Evolutionary conservation across 2,329 filamentous ascomycete species (phyloP), one percentile per base, ranked within the genome.

Genomic region (Akanthomyces muscarius): DNA sequence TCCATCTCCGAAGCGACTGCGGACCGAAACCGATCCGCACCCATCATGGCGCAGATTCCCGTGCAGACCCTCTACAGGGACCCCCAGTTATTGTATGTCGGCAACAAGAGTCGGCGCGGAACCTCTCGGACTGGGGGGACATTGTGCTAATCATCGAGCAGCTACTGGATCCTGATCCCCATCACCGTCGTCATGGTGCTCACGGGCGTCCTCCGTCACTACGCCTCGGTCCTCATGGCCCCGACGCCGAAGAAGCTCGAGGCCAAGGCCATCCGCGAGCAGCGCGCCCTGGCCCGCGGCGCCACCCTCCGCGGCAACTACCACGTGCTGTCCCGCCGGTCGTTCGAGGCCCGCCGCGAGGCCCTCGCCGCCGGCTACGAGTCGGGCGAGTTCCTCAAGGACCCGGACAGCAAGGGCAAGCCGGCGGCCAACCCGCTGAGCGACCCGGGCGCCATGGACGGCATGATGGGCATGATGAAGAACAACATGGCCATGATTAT

Each of bases 401-500:
- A 96, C 66, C 93, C 92, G 1, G 91, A 95, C 61, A 86, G 83
- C 71, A 88, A 90, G 73, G 93, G 93, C 59, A 91, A 97, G 78
- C 89, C 92, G 3, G 89, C 92, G 23, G 87, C 91, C 44, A 99
- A 98, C 77, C 95, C 95, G 4, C 92, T 99, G 86, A 91, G 89
- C 13, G 95, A 99, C 75, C 96, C 96, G 25, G 89, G 89, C 54
- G 92, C 91, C 64, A 99, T 99, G 95, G 96, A 99, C 74, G 94
- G 93, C 69, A 99, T 99, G 95, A 99, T 99, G 95, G 94, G 95
- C 69, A 97, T 97, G 92, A 96, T 99, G 91, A 99, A 99, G 85
- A 93, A 93, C 63, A 97, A 99, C 74, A 97, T 99, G 90, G 94
- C 95, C 67, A 99, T 98, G 95, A 98, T 99, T 81, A 92, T 99